Base-by-base conservation (phyloP, 176 grass and related monocot species). In the Panicum miliaceum region DNA sequence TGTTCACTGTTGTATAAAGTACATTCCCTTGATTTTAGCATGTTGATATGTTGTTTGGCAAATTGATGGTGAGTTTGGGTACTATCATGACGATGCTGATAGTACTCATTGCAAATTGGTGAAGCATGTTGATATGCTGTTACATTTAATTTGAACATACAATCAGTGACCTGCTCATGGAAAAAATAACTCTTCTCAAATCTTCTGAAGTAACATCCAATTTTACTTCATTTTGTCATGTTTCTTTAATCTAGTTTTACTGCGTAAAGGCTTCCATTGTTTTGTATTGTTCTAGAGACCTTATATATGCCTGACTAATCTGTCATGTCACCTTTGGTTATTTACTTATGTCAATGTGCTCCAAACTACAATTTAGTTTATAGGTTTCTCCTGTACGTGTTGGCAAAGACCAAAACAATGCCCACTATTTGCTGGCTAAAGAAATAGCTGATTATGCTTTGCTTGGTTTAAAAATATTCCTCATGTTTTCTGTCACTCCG, bases 31-130 rank as follows among this genome's bases (percentile, higher is more conserved):
- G 13, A 72, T 72, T 23, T 50, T 50, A 72, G 43, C 6, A 72
- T 72, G 23, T 32, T 15, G 2, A 47, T 72, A 72, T 27, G 42
- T 27, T 27, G 23, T 27, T 70, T 7, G 22, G 22, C 11, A 69
- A 69, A 42, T 42, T 42, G 37, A 13, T 68, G 66, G 37, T 69
- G 68, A 45, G 42, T 70, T 71, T 46, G 12, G 68, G 15, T 71
- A 23, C 65, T n/a, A 70, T 14, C 3, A 7, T 25, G 20, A 45
- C 16, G n/a, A n/a, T 47, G 10, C 45, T 47, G 2, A 12, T 47
- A 47, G 48, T 50, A 16, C 48, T 16, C 48, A 52, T 3, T 15
- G 50, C 3, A 52, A 52, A 52, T 52, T 52, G 45, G 11, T 19
- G 50, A 52, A 19, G 15, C 50, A 52, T 52, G 15, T 52, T 48